phyloP scores from a whole-genome alignment of 305 asterid genomes.

The Euphrasia arctica region DNA sequence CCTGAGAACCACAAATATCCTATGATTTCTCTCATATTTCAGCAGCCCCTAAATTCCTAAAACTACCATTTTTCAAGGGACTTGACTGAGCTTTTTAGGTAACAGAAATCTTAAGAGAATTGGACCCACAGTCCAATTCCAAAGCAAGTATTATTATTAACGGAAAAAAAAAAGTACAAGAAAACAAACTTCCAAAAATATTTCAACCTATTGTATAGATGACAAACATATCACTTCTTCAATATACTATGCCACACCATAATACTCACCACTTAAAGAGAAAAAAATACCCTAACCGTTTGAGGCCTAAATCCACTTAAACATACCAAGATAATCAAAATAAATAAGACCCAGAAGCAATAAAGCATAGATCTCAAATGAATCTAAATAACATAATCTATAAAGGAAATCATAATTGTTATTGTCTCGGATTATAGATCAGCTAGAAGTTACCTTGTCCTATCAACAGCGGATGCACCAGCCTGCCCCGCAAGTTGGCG shows the following conservation, averaged over 20 bases:
- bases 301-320: too few relatives aligned
- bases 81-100: not conserved
- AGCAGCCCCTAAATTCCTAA: not conserved
- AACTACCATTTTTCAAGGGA: slow-evolving; percentile 9
- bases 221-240: too few relatives aligned
- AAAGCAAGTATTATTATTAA: not conserved
- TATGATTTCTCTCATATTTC: not conserved
- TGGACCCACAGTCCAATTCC: slow-evolving; percentile 3
- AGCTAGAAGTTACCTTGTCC: slow-evolving; percentile 63
- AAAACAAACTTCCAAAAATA: too few relatives aligned
- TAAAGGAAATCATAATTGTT: not conserved
- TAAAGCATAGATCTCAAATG: too few relatives aligned
- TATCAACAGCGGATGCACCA: slow-evolving; percentile 98
- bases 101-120: not conserved
- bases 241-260: too few relatives aligned
- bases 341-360: too few relatives aligned
- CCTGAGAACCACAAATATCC: slow-evolving; percentile 5
- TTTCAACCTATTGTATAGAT: too few relatives aligned
- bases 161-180: too few relatives aligned
- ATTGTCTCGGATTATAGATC: slow-evolving; percentile 5
- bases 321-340: too few relatives aligned
- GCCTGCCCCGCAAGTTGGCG: slow-evolving; percentile 99
- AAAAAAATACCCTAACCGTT: too few relatives aligned
- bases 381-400: too few relatives aligned
- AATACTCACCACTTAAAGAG: too few relatives aligned